A percentile compares a stretch with the other conserved stretches of the same genome.
Evolutionary conservation across 2,329 filamentous ascomycete genomes (phyloP).

Genomic region (Pyricularia pennisetigena): DNA sequence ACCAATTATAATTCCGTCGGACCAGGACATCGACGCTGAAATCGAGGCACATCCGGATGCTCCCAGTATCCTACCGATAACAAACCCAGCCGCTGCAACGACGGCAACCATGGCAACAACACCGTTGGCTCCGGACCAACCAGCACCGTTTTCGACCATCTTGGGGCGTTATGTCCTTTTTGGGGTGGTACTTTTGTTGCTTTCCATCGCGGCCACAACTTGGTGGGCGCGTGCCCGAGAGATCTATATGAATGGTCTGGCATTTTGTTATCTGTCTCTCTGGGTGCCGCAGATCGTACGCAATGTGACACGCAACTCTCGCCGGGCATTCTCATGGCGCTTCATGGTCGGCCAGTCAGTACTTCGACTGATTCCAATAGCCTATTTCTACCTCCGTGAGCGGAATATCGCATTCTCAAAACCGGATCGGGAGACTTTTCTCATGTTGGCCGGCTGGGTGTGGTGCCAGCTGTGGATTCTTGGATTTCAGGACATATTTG

Average conservation of each 20-base stretch:
- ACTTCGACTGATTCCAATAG: slow-evolving; percentile 67
- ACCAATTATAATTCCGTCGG: slow-evolving; percentile 52
- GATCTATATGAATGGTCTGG: slow-evolving; percentile 52
- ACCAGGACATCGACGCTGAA: slow-evolving; percentile 51
- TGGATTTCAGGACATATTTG: slow-evolving; percentile 73
- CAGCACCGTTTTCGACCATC: slow-evolving; percentile 40
- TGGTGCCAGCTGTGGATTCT: slow-evolving; percentile 78
- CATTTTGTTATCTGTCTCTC: slow-evolving; percentile 74
- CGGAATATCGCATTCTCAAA: slow-evolving; percentile 76
- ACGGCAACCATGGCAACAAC: slow-evolving; percentile 18
- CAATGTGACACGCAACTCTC: slow-evolving; percentile 84
- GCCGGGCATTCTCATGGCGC: slow-evolving; percentile 81
- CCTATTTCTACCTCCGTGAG: slow-evolving; percentile 72
- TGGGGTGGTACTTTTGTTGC: slow-evolving; percentile 44
- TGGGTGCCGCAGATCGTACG: slow-evolving; percentile 90
- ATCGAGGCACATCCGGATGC: slow-evolving; percentile 16
- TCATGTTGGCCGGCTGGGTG: slow-evolving; percentile 63
- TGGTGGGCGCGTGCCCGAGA: slow-evolving; percentile 48
- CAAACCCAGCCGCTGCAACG: slow-evolving; percentile 17
- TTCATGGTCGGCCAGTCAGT: slow-evolving; percentile 79
- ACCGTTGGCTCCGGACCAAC: slow-evolving; percentile 18
- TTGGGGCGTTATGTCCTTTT: slow-evolving; percentile 47
- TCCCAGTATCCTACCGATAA: slow-evolving; percentile 19
- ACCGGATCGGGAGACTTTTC: slow-evolving; percentile 56
- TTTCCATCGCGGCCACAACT: slow-evolving; percentile 48